A percentile compares a stretch with the other conserved stretches of the same genome.
phyloP scores from a whole-genome alignment of 306 rosid species.

The Chamaecrista fasciculata region DNA sequence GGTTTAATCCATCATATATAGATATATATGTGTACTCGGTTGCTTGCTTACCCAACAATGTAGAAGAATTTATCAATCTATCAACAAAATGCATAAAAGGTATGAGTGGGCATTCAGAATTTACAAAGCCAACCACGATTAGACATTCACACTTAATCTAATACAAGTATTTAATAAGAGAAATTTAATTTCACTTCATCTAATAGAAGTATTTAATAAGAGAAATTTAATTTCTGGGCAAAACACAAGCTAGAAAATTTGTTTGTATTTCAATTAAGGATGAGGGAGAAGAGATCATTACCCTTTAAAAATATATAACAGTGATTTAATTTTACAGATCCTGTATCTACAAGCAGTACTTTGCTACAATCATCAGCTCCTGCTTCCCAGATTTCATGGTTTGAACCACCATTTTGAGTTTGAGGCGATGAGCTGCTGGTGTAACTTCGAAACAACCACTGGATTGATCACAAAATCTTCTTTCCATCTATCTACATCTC shows the following conservation, averaged over 20 bases:
- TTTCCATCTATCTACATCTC: slow-evolving; percentile 45
- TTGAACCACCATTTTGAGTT: slow-evolving; percentile 23
- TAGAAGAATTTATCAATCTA: no score
- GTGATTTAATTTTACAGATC: background rate
- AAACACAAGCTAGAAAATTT: background rate
- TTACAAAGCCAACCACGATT: no score
- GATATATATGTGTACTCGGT: no score
- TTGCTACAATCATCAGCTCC: slow-evolving; percentile 25
- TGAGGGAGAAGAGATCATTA: background rate
- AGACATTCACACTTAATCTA: no score
- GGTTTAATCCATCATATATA: no score
- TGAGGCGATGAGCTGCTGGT: slow-evolving; percentile 29
- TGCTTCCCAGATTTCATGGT: slow-evolving; percentile 35
- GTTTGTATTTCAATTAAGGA: background rate
- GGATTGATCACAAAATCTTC: slow-evolving; percentile 31
- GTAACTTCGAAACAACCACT: slow-evolving; percentile 20
- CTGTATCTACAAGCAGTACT: background rate
- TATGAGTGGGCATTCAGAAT: no score
- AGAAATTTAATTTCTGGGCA: background rate
- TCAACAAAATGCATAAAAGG: no score
- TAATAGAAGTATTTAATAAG: background rate
- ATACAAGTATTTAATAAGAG: no score
- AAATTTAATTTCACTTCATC: slow-evolving; percentile 2
- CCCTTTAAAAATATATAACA: slow-evolving; percentile 22
- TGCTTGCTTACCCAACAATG: no score